phyloP scores from a whole-genome alignment of 2,329 filamentous ascomycete genomes.

The Westerdykella sp. region DNA sequence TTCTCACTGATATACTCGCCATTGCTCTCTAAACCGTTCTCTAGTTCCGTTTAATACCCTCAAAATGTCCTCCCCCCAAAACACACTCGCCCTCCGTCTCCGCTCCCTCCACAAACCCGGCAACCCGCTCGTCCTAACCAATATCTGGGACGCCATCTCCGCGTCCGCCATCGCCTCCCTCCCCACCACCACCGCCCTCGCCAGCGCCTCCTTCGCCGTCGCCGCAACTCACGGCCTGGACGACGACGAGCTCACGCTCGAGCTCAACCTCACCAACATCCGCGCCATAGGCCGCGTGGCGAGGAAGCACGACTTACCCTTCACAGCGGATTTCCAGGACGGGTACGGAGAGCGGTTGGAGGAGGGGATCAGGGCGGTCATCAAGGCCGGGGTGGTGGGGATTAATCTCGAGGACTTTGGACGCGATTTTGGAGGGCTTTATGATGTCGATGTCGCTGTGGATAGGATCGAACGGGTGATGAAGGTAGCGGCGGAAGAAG shows the following conservation, averaged over 20 bases:
- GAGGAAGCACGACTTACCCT: slow-evolving; percentile 39
- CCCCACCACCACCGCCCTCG: slow-evolving; percentile 38
- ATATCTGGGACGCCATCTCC: slow-evolving; percentile 51
- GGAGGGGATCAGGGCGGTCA: slow-evolving; percentile 41
- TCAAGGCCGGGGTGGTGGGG: slow-evolving; percentile 51
- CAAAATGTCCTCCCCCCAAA: slow-evolving; percentile 9
- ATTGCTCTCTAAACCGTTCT: neutral
- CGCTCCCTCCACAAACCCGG: slow-evolving; percentile 47
- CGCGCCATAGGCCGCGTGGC: slow-evolving; percentile 42
- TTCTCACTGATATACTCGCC: no score
- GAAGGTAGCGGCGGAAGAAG: slow-evolving; percentile 40
- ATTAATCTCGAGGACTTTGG: slow-evolving; percentile 54
- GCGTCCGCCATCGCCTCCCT: slow-evolving; percentile 44
- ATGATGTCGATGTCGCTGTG: slow-evolving; percentile 43
- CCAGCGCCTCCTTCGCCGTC: slow-evolving; percentile 34
- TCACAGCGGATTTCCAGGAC: slow-evolving; percentile 57
- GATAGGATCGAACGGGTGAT: slow-evolving; percentile 43
- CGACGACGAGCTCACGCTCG: slow-evolving; percentile 42
- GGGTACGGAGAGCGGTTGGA: slow-evolving; percentile 49
- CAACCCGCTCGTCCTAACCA: slow-evolving; percentile 49
- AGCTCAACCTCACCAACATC: slow-evolving; percentile 48
- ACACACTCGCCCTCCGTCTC: slow-evolving; percentile 10
- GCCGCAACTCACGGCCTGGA: slow-evolving; percentile 26
- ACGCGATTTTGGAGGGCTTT: slow-evolving; percentile 26
- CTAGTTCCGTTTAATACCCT: neutral